Base-by-base conservation (phyloP, 108 stramenopile species). In the Pelagomonas calceolata region DNA sequence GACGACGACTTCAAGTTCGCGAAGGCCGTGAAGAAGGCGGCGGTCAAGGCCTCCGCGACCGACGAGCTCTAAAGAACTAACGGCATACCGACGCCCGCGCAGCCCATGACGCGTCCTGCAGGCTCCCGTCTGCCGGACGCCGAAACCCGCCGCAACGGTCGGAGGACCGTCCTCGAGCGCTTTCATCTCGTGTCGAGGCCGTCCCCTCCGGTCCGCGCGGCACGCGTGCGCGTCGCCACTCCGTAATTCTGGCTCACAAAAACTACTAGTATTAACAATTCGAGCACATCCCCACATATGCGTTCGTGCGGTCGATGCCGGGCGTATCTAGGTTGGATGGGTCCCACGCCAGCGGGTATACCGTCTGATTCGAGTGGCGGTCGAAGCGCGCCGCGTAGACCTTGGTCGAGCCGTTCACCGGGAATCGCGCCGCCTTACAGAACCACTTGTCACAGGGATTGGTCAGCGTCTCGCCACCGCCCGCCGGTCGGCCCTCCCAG, bases 381-480 rank as follows among this genome's bases (percentile, higher is more conserved):
- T 85, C 84, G 69, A 86, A 81, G n/a, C 83, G 68, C n/a, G 91
- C 88, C 31, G 89, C 86, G 75, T 75, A 91, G 12, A 89, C 86
- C 17, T 64, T 66, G 30, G 89, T 91, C 12, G 68, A 43, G 29
- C 86, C 79, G 7, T 60, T 26, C 7, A 1, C 51, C 21, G 51
- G 21, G 10, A 60, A 60, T 4, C 10, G 80, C 29, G 71, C 71
- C 10, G 83, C 67, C 26, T 85, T 76, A 76, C 93, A 94, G 80
- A 92, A 94, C 93, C 93, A 94, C 34, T 90, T 82, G 15, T 83
- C 60, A 65, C 93, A 91, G 5, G 93, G 90, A 83, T 94, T 77
- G 34, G 73, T 67, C 33, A 77, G 70, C 1, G 76, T 70, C 43
- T 80, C 79, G 70, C 76, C 78, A 0, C 73, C 77, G 31, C 82